A percentile compares a stretch with the other conserved stretches of the same genome.
These are phyloP conservation scores for Melastoma candidum DNA, from an alignment of 441 rosid species.

Conservation along the genomic window DNA sequence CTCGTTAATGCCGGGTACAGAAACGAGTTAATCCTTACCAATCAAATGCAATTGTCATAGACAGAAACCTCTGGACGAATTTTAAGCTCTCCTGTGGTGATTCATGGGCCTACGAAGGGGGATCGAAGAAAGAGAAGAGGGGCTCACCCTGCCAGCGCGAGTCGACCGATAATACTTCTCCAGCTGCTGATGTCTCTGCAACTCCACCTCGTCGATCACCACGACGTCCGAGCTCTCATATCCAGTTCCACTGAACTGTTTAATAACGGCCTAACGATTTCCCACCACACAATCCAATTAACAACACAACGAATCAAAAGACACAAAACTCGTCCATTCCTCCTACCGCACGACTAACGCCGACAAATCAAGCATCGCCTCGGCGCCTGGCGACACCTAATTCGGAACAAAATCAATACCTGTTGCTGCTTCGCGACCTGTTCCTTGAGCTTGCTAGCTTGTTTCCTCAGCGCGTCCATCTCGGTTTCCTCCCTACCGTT, in stretches of 20 bases:
- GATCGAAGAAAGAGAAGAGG: slow-evolving; percentile 4
- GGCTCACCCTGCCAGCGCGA: slow-evolving; percentile 62
- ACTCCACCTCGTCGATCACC: slow-evolving; percentile 82
- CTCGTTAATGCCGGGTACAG: too few relatives aligned
- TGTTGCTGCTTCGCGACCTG: slow-evolving; percentile 92
- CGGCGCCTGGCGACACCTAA: too few relatives aligned
- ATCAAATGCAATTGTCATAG: too few relatives aligned
- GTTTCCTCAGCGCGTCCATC: slow-evolving; percentile 86
- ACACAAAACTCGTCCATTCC: too few relatives aligned
- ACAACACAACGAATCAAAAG: too few relatives aligned
- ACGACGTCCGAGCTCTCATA: slow-evolving; percentile 77
- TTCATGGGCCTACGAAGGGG: not conserved
- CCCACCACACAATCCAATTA: too few relatives aligned
- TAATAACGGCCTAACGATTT: slow-evolving; percentile 68
- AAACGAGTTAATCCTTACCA: too few relatives aligned
- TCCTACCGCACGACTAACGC: too few relatives aligned
- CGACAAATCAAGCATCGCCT: too few relatives aligned
- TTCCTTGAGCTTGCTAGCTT: slow-evolving; percentile 82
- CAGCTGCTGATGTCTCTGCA: slow-evolving; percentile 89
- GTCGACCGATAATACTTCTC: slow-evolving; percentile 78
- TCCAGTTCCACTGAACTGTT: slow-evolving; percentile 80
- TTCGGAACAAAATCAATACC: slow-evolving; percentile 16
- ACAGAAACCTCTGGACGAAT: too few relatives aligned
- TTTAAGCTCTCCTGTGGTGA: not conserved
- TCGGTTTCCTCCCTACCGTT: not conserved